Evolutionary conservation across 371 early-diverging fungal genomes (phyloP).

Genomic region (Nematocida minor): DNA sequence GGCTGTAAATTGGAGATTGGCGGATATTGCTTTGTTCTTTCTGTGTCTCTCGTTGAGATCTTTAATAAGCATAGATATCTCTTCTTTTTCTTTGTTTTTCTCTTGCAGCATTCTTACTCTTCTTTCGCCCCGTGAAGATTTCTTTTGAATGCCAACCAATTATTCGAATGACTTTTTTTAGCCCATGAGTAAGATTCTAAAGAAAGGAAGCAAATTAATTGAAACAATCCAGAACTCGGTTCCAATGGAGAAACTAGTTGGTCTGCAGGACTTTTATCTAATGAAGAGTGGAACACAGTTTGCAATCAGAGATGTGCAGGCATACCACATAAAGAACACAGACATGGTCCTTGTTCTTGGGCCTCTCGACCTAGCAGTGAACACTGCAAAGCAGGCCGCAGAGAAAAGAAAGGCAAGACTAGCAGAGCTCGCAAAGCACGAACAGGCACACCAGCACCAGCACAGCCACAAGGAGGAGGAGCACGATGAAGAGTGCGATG

Average conservation of each 20-base stretch:
- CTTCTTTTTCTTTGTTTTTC: slow-evolving; percentile 9
- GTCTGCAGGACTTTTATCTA: slow-evolving; percentile 36
- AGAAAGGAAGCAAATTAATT: slow-evolving; percentile 32
- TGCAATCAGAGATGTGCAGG: slow-evolving; percentile 42
- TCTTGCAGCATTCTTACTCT: slow-evolving; percentile 3
- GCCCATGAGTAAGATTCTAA: slow-evolving; percentile 26
- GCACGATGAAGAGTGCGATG: neutral
- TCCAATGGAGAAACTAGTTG: neutral
- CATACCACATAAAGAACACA: slow-evolving; percentile 31
- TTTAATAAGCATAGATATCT: slow-evolving; percentile 28
- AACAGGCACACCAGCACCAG: neutral
- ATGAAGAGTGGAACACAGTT: slow-evolving; percentile 23
- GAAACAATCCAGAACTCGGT: slow-evolving; percentile 14
- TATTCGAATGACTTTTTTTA: slow-evolving; percentile 6
- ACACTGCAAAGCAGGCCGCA: slow-evolving; percentile 27
- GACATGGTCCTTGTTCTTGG: slow-evolving; percentile 30
- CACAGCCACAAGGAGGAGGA: neutral
- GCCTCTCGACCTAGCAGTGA: slow-evolving; percentile 15
- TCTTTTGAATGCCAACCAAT: neutral
- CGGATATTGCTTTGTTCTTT: neutral
- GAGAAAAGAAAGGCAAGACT: neutral
- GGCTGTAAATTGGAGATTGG: neutral
- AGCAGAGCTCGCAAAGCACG: neutral
- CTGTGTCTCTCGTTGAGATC: slow-evolving; percentile 5
- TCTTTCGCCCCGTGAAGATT: neutral